These are phyloP conservation scores for Platismatia glauca DNA, from an alignment of 495 filamentous ascomycete genomes.

Conservation along the genomic window DNA sequence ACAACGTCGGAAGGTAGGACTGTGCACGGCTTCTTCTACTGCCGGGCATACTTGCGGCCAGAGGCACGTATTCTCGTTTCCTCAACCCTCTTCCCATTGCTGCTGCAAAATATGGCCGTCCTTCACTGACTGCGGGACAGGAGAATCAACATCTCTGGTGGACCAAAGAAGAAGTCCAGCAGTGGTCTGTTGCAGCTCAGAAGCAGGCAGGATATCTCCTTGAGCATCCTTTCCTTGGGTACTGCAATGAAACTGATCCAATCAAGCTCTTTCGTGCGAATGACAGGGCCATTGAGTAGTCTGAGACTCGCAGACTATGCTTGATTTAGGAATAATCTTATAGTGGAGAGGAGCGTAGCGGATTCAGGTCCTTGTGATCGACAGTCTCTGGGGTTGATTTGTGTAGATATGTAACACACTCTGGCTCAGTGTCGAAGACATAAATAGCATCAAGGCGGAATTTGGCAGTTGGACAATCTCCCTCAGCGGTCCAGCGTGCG, in stretches of 20 bases:
- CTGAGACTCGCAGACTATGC: too few relatives aligned
- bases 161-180: constrained; percentile 10
- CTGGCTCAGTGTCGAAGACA: too few relatives aligned
- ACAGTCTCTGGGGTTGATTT: too few relatives aligned
- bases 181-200: constrained; percentile 14
- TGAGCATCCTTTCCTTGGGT: constrained; percentile 4
- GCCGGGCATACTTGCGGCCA: constrained; percentile 3
- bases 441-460: too few relatives aligned
- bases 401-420: too few relatives aligned
- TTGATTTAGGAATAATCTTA: too few relatives aligned
- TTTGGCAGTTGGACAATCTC: too few relatives aligned
- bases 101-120: not conserved
- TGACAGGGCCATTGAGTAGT: not conserved
- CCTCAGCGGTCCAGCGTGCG: too few relatives aligned
- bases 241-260: constrained; percentile 6
- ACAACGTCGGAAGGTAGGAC: not conserved
- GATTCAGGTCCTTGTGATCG: too few relatives aligned
- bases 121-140: constrained; percentile 5
- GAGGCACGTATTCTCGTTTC: not conserved
- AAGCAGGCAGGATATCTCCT: constrained; percentile 12
- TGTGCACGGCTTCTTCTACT: constrained; percentile 9
- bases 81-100: not conserved
- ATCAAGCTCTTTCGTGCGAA: constrained; percentile 6
- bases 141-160: constrained; percentile 18
- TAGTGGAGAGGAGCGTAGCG: too few relatives aligned